phyloP scores from a whole-genome alignment of 2,329 filamentous ascomycete genomes.

The Verticillium zaregamsianum region DNA sequence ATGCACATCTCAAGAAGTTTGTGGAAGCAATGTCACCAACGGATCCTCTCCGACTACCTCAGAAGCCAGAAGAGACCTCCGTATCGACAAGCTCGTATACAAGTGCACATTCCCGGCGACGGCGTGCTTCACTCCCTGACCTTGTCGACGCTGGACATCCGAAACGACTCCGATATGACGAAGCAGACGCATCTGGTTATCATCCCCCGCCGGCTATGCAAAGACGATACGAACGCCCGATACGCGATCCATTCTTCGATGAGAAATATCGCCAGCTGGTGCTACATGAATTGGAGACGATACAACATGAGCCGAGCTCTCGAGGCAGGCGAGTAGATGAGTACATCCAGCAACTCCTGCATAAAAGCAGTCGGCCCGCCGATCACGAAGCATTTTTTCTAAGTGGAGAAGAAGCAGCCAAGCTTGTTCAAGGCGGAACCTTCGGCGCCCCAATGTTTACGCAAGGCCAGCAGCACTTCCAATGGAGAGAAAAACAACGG shows the following conservation, averaged over 20 bases:
- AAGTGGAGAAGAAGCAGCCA: background rate
- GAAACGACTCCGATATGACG: background rate
- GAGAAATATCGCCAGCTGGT: background rate
- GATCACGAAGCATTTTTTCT: background rate
- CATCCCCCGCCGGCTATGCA: background rate
- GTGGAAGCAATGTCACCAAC: background rate
- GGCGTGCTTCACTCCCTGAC: background rate
- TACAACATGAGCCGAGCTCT: background rate
- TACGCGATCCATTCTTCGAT: background rate
- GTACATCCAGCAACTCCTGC: background rate
- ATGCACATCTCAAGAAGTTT: background rate
- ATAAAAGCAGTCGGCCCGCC: background rate
- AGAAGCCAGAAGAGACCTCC: background rate
- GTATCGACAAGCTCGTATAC: background rate
- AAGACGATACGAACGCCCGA: background rate
- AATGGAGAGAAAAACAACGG: conserved; percentile 6
- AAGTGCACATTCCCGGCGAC: background rate
- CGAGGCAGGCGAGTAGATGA: background rate
- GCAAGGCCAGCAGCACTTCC: conserved; percentile 12
- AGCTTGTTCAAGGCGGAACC: background rate
- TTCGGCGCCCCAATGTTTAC: conserved; percentile 10
- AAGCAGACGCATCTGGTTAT: background rate
- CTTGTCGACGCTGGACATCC: background rate
- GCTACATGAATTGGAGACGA: background rate
- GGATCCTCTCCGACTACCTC: background rate